These are phyloP conservation scores for Cylindrodendrum hubeiense DNA, from an alignment of 2,329 filamentous ascomycete genomes.

Conservation along the genomic window DNA sequence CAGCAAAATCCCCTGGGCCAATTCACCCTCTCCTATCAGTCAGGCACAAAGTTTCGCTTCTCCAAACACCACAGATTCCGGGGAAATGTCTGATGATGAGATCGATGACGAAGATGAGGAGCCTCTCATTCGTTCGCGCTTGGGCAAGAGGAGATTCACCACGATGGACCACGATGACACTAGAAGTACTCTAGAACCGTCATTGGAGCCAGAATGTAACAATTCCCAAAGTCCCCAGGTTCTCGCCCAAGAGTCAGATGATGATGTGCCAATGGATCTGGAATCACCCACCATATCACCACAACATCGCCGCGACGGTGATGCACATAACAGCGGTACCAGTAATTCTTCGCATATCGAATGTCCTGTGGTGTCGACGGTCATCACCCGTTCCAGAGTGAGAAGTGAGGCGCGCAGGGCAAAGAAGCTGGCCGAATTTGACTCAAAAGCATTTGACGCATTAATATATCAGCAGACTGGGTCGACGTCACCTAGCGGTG, in stretches of 20 bases:
- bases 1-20: neutral
- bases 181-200: slow-evolving; percentile 9
- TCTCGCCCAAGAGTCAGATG: slow-evolving; percentile 11
- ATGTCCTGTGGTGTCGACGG: slow-evolving; percentile 4
- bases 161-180: slow-evolving; percentile 12
- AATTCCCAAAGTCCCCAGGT: slow-evolving; percentile 3
- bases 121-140: neutral
- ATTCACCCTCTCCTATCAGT: neutral
- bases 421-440: slow-evolving; percentile 28
- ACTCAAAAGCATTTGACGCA: slow-evolving; percentile 51
- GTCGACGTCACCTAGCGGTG: slow-evolving; percentile 39
- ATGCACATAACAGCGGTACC: slow-evolving; percentile 24
- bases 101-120: slow-evolving; percentile 16
- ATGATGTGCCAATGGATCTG: neutral
- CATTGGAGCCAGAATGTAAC: slow-evolving; percentile 9
- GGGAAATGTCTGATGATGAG: slow-evolving; percentile 4
- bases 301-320: slow-evolving; percentile 17
- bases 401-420: slow-evolving; percentile 26
- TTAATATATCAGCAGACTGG: slow-evolving; percentile 54
- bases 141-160: neutral
- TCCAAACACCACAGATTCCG: slow-evolving; percentile 5
- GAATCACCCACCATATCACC: neutral
- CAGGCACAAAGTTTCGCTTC: neutral
- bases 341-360: slow-evolving; percentile 20
- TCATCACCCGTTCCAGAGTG: slow-evolving; percentile 8